Evolutionary conservation across 1,139 yeast species (phyloP), one percentile per base, ranked within the genome.

Genomic region (Yamadazyma taylorii): DNA sequence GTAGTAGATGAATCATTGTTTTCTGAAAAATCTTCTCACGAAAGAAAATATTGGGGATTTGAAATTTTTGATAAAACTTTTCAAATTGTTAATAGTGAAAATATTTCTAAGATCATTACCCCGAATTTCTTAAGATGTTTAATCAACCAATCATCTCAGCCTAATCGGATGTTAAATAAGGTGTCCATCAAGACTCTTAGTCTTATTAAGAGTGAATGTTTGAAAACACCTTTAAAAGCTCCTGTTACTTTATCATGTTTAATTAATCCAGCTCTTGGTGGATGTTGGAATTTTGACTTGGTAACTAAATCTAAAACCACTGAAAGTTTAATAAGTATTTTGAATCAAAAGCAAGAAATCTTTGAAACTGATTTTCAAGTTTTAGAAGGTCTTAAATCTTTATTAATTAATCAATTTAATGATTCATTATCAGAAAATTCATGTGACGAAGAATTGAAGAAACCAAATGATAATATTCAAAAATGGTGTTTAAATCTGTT

Each of bases 31-130:
- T 73, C 96, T 0, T 86, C 96, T 1, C 79, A 82, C 31, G 97
- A 90, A 58, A 73, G 96, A 43, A 92, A 90, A 55, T 86, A 75
- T 58, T 78, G 88, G 78, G 98, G 97, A 0, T 79, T 90, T 51
- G 85, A 85, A 50, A 73, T 90, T 5, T 79, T 90, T 47, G 67
- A 61, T 26, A 66, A 74, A 35, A 71, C 79, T 34, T 57, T 83
- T 21, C 48, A 38, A 36, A 24, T 38, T 1, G 43, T 42, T 7
- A 56, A 71, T 0, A 48, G 60, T 1, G 52, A 59, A 2, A 56
- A 61, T 21, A 55, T 82, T 0, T 48, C 61, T 2, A 38, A 51
- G 22, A 52, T 88, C 2, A 77, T 90, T 53, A 77, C 89, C 3
- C 79, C 79, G 17, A 88, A 90, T 57, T 68, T 90, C 24, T 59